Conservation (phyloP, 805 yeast species). For the Clavispora carvajalis region DNA sequence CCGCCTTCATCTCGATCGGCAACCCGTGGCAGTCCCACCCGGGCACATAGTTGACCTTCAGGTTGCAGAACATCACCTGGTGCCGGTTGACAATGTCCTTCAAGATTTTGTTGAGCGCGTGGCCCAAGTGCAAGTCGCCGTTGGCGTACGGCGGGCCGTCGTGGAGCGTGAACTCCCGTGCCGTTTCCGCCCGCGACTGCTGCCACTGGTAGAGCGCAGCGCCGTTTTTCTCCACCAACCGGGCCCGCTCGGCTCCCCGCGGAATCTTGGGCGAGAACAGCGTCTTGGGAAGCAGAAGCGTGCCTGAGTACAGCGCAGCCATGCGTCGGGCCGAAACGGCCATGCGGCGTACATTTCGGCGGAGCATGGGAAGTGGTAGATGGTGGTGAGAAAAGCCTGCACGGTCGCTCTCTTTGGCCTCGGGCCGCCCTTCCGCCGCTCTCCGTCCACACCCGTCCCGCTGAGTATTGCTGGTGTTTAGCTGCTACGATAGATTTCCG, state of each 20-base stretch:
- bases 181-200: conserved; percentile 9
- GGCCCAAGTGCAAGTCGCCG: conserved; percentile 89
- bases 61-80: conserved; percentile 53
- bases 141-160: conserved; percentile 99
- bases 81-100: conserved; percentile 81
- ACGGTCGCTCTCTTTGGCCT: too few relatives aligned
- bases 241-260: conserved; percentile 32
- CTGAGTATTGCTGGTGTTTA: too few relatives aligned
- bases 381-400: not conserved
- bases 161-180: conserved; percentile 59
- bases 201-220: conserved; percentile 64
- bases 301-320: conserved; percentile 35
- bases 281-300: conserved; percentile 64
- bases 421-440: too few relatives aligned
- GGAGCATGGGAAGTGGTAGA: not conserved
- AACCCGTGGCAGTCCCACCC: conserved; percentile 99
- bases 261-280: conserved; percentile 51
- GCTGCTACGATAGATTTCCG: too few relatives aligned
- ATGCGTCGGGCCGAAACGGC: conserved; percentile 2
- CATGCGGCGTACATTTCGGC: conserved; percentile 1
- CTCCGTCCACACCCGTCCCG: too few relatives aligned
- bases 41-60: conserved; percentile 67
- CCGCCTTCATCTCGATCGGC: conserved; percentile 89
- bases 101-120: conserved; percentile 81
- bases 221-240: conserved; percentile 47